These are phyloP conservation scores for Xylariaceae sp. DNA, from an alignment of 2,329 filamentous ascomycete genomes.

Conservation along the genomic window DNA sequence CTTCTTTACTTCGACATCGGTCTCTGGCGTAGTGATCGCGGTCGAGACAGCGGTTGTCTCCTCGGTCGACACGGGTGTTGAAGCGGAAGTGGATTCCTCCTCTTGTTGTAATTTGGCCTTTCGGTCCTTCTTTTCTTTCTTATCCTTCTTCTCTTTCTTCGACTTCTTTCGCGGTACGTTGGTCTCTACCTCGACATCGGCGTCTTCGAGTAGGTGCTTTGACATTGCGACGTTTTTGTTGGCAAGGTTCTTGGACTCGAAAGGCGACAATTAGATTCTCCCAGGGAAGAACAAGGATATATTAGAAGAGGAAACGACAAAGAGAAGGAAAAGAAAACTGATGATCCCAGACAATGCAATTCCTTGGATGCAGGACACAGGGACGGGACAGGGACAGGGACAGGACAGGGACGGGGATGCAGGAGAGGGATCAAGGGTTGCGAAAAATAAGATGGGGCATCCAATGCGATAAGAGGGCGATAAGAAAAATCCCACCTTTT, in stretches of 20 bases:
- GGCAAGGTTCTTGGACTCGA: neutral
- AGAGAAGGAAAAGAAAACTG: neutral
- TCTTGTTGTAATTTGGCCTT: conserved; percentile 25
- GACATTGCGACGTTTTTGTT: conserved; percentile 23
- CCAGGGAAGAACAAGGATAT: no score
- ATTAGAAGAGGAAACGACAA: no score
- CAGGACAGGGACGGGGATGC: neutral
- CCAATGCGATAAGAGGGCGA: neutral
- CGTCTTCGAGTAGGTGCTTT: conserved; percentile 30
- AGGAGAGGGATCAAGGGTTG: neutral
- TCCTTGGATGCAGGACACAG: neutral
- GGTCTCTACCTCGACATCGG: conserved; percentile 27
- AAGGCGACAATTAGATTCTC: neutral
- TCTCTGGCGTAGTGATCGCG: conserved; percentile 8
- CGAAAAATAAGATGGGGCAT: neutral
- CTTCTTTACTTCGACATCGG: conserved; percentile 18
- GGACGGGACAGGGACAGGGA: neutral
- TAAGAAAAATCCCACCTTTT: neutral
- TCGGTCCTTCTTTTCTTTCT: conserved; percentile 29
- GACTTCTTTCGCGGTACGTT: conserved; percentile 35
- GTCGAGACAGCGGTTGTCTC: no score
- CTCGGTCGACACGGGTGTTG: conserved; percentile 18
- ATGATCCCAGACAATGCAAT: neutral
- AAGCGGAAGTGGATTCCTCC: conserved; percentile 10
- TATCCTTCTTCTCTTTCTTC: conserved; percentile 35